Evolutionary conservation across 2,329 filamentous ascomycete species (phyloP).

Genomic region (Cordyceps farinosa): DNA sequence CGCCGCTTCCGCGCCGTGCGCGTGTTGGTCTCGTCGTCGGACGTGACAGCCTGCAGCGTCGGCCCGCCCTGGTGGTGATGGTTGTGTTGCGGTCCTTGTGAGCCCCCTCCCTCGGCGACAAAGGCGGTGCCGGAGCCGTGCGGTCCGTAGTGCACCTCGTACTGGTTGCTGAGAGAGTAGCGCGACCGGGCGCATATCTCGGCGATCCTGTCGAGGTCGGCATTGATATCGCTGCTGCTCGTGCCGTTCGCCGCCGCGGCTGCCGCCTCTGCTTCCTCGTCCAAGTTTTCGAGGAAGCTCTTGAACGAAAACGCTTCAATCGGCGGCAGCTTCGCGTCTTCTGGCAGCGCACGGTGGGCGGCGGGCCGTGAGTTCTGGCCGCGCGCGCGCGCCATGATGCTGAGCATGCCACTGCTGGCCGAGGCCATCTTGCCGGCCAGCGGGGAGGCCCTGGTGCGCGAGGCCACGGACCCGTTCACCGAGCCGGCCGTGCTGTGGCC

Average conservation of each 20-base stretch:
- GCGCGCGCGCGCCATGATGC: constrained; percentile 30
- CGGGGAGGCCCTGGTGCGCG: constrained; percentile 29
- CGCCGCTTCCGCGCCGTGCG: constrained; percentile 39
- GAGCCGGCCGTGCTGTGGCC: constrained; percentile 7
- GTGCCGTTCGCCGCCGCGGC: constrained; percentile 20
- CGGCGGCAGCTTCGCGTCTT: constrained; percentile 52
- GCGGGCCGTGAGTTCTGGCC: neutral
- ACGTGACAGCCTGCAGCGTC: constrained; percentile 54
- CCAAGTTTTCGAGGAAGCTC: constrained; percentile 57
- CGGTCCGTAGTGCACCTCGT: constrained; percentile 61
- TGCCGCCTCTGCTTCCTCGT: constrained; percentile 32
- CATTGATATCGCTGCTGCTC: constrained; percentile 45
- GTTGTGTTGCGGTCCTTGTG: constrained; percentile 23
- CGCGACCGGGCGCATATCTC: constrained; percentile 64
- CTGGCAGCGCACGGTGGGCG: constrained; percentile 17
- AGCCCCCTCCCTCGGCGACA: constrained; percentile 28
- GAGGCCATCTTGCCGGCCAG: constrained; percentile 32
- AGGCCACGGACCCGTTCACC: constrained; percentile 25
- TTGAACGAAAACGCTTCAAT: constrained; percentile 63
- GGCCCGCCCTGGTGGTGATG: constrained; percentile 37
- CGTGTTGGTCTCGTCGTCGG: constrained; percentile 48
- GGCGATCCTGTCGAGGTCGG: constrained; percentile 61
- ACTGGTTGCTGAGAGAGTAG: constrained; percentile 64
- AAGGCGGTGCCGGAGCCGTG: constrained; percentile 56
- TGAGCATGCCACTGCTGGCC: constrained; percentile 40